Evolutionary conservation across 306 rosid species (phyloP), one percentile per base, ranked within the genome.

Genomic region (Quercus agrifolia): DNA sequence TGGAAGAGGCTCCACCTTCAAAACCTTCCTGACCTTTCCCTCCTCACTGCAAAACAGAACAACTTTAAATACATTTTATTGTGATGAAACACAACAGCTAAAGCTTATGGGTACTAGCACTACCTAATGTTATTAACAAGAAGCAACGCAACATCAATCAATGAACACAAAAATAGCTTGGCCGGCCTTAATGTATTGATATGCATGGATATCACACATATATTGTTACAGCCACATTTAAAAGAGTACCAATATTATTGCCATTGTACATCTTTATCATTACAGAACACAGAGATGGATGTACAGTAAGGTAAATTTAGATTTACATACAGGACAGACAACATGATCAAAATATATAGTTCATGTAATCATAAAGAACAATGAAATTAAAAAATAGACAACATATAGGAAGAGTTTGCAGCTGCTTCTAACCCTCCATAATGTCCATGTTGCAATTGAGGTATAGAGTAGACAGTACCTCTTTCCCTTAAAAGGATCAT

Each of bases 1-100:
- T 0, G 94, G 95, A 77, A 92, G 88, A 80, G 99, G 97, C 86
- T 94, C 99, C 82, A 94, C 86, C 89, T 91, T 94, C 82, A 94
- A 87, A 67, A 94, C 81, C 83, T 94, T 94, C 78, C 97, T 89
- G 77, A 94, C 89, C 86, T 92, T 85, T 70, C 99, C 99, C 79
- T 91, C 99, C 23, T 94, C 99, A 71, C 99, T 94, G 91, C 87
- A 87, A 82, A 87, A 74, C 49, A 87, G 23, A 54, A 72, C 33
- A 70, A 62, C 54, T 56, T 83, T 5, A 41, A 33, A 79, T 78
- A 64, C 61, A 31, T 38, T 21, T 54, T 20, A 76, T 30, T 51
- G 28, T 52, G 44, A 74, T 20, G 58, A 20, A 44, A 81, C 72
- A 76, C 27, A 46, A 15, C 11, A 69, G n/a, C 27, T 56, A 63